A percentile compares a stretch with the other conserved stretches of the same genome.
Evolutionary conservation across 2,329 filamentous ascomycete species (phyloP).

Genomic region (Periconia macrospinosa): DNA sequence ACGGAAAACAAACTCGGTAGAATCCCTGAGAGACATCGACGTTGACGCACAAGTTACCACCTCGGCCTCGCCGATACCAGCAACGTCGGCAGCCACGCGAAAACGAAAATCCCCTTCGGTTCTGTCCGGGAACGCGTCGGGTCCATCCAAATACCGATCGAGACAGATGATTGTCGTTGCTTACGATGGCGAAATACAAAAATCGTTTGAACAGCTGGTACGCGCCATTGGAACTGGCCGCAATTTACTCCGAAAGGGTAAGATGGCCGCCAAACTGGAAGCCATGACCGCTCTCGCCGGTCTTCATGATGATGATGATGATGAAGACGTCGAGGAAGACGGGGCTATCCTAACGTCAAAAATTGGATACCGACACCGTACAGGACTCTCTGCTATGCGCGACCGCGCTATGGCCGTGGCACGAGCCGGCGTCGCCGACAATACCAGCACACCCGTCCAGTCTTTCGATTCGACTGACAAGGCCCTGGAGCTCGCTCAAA

Average conservation of each 20-base stretch:
- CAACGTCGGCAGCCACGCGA: slow-evolving; percentile 22
- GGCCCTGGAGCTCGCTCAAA: slow-evolving; percentile 76
- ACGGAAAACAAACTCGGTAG: slow-evolving; percentile 37
- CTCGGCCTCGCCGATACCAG: slow-evolving; percentile 15
- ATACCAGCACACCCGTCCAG: slow-evolving; percentile 21
- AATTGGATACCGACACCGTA: slow-evolving; percentile 39
- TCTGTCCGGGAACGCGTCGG: slow-evolving; percentile 42
- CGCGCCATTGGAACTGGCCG: slow-evolving; percentile 77
- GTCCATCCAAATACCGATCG: slow-evolving; percentile 63
- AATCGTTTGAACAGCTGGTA: slow-evolving; percentile 79
- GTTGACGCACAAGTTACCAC: slow-evolving; percentile 22
- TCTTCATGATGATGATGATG: slow-evolving; percentile 18
- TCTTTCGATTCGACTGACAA: slow-evolving; percentile 71
- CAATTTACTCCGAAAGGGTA: slow-evolving; percentile 84
- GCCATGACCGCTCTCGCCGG: slow-evolving; percentile 42
- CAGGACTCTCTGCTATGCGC: slow-evolving; percentile 34
- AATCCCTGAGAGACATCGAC: slow-evolving; percentile 39
- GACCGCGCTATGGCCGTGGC: slow-evolving; percentile 22
- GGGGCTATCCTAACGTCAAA: slow-evolving; percentile 33
- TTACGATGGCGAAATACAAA: slow-evolving; percentile 86
- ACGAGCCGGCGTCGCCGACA: slow-evolving; percentile 10
- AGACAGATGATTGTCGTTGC: slow-evolving; percentile 83
- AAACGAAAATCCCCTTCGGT: slow-evolving; percentile 51
- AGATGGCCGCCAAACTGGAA: slow-evolving; percentile 76
- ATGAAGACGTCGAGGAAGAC: slow-evolving; percentile 24